Base-by-base conservation (phyloP, 441 rosid species). In the Pelargonium cotyledonis region DNA sequence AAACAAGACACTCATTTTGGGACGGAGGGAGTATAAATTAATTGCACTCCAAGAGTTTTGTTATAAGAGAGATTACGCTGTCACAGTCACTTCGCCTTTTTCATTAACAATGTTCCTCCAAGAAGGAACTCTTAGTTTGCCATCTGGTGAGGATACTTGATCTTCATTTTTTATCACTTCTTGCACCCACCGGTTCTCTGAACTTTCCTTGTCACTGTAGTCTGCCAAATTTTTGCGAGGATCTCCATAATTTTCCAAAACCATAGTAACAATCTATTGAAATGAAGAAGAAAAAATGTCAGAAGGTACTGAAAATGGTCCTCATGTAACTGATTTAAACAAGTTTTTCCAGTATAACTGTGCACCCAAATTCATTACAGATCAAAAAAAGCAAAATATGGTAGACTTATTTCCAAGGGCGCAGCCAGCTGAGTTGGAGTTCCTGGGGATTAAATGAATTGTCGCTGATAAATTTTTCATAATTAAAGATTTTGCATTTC, bases 121-220 rank as follows among this genome's bases (percentile, higher is more conserved):
- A 68, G 97, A 84, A 80, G 89, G 98, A 77, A 83, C 78, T 65
- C 72, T 81, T 70, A 73, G 63, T 65, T 76, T 75, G 62, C 68
- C 80, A 71, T 86, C 88, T 67, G 79, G 74, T 8, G 83, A 75
- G 70, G 83, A 68, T 65, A 64, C 80, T 66, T 79, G 88, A 68
- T 88, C 92, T 73, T 95, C 95, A 72, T 82, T 81, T 76, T 86
- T 85, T 65, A 83, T 77, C 77, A 90, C 91, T 79, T 89, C 97
- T 65, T 88, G 82, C 79, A 85, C 88, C 95, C 92, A 92, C 66
- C 80, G 81, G 75, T 78, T 84, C 66, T 80, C 81, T 73, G 71
- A 76, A 75, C 76, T 81, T 77, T 80, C 82, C 75, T 81, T 61
- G 65, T 26, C 65, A 60, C 64, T 11, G 5, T 5, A 35, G 14